Conservation (phyloP, 139 green algal genomes). For the Nannochloris sp. region DNA sequence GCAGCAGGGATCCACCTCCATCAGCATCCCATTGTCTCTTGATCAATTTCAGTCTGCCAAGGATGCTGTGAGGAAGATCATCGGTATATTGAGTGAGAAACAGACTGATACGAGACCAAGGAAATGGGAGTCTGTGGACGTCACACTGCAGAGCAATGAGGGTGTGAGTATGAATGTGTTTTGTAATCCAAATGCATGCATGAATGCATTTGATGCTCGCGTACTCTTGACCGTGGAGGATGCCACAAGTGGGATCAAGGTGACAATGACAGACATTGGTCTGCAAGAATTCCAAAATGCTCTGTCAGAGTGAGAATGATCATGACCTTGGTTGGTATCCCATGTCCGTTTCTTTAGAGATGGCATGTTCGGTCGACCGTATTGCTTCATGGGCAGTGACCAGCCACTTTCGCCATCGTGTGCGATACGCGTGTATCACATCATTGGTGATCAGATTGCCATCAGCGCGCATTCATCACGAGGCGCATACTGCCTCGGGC, state of each 20-base stretch:
- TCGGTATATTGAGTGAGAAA: slow-evolving; percentile 63
- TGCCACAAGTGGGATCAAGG: slow-evolving; percentile 28
- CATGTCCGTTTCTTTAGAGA: slow-evolving; percentile 21
- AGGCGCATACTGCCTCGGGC: not conserved
- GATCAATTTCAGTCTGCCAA: slow-evolving; percentile 34
- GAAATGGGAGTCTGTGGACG: slow-evolving; percentile 51
- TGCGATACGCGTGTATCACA: not conserved
- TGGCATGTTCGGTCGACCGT: not conserved
- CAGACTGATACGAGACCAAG: slow-evolving; percentile 49
- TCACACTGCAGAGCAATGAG: slow-evolving; percentile 18
- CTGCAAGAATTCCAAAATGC: slow-evolving; percentile 20
- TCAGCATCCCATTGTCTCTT: slow-evolving; percentile 35
- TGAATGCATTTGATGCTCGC: slow-evolving; percentile 65
- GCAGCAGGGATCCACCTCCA: slow-evolving; percentile 34
- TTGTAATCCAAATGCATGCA: slow-evolving; percentile 73
- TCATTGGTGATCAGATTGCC: too few species aligned
- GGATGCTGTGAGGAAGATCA: slow-evolving; percentile 31
- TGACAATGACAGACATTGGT: slow-evolving; percentile 27
- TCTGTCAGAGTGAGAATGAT: not conserved
- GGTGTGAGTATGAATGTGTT: slow-evolving; percentile 46
- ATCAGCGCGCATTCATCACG: too few species aligned
- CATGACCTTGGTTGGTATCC: slow-evolving; percentile 39
- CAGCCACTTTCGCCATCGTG: not conserved
- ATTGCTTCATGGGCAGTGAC: not conserved
- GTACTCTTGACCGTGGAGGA: slow-evolving; percentile 48